Percentiles rank a stretch among this genome's conserved stretches.
Evolutionary conservation across 1,139 yeast species (phyloP).

Genomic region (Taiozyma sp.): DNA sequence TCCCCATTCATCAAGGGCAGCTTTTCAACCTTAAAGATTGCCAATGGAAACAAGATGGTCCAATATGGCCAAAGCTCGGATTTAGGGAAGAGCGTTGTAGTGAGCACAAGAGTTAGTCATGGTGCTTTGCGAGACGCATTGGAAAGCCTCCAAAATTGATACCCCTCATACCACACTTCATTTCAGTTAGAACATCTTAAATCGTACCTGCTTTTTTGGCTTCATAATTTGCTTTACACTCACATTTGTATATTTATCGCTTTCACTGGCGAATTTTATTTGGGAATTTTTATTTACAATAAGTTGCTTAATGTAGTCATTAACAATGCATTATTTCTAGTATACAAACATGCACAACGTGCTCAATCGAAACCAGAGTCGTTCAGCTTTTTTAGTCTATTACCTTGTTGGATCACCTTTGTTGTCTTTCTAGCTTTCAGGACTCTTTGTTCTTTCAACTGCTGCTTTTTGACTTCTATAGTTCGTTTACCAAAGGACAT

Average conservation of each 20-base stretch:
- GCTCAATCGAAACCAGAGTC: slow-evolving; percentile 7
- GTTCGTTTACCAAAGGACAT: slow-evolving; percentile 41
- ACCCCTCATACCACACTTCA: not conserved
- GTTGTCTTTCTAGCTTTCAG: slow-evolving; percentile 20
- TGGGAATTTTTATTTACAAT: not conserved
- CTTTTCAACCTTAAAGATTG: slow-evolving; percentile 43
- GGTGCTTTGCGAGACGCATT: slow-evolving; percentile 41
- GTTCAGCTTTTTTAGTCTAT: slow-evolving; percentile 9
- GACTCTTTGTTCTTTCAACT: slow-evolving; percentile 17
- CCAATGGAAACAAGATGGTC: slow-evolving; percentile 36
- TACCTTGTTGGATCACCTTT: slow-evolving; percentile 4
- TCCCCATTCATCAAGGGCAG: slow-evolving; percentile 27
- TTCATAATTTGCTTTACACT: not conserved
- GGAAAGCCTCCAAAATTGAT: slow-evolving; percentile 8
- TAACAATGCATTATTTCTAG: not conserved
- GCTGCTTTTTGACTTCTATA: slow-evolving; percentile 4
- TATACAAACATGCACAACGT: not conserved
- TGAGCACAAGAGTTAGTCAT: slow-evolving; percentile 36
- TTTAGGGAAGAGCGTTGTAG: slow-evolving; percentile 37
- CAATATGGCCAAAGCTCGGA: slow-evolving; percentile 23
- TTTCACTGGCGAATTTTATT: not conserved
- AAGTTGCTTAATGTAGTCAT: not conserved
- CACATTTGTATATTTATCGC: not conserved
- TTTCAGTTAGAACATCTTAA: not conserved
- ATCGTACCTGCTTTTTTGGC: not conserved